Conservation (phyloP, 169 alveolate genomes). For the Eimeria maxima region DNA sequence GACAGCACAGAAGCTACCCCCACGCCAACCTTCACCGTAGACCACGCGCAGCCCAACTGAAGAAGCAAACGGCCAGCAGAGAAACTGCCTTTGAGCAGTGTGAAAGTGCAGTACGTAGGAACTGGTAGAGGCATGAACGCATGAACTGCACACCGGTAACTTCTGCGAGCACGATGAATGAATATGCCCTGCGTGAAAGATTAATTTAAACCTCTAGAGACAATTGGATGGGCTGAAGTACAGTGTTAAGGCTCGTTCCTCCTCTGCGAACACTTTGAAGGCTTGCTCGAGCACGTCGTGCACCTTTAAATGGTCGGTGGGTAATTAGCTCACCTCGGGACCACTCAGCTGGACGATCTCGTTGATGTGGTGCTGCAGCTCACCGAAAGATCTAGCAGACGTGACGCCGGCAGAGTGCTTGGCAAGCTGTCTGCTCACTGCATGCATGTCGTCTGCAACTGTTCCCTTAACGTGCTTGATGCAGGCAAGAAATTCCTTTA, state of each 20-base stretch:
- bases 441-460: slow-evolving; percentile 31
- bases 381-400: slow-evolving; percentile 55
- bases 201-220: neutral
- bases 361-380: slow-evolving; percentile 66
- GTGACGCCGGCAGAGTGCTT: slow-evolving; percentile 37
- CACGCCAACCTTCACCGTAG: slow-evolving; percentile 72
- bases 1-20: slow-evolving; percentile 56
- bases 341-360: slow-evolving; percentile 69
- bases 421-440: slow-evolving; percentile 54
- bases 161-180: neutral
- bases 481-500: slow-evolving; percentile 20
- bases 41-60: slow-evolving; percentile 77
- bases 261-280: neutral
- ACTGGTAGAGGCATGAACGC: too few relatives aligned
- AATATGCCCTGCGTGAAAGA: neutral
- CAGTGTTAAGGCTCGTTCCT: neutral
- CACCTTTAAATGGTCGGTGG: neutral
- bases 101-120: neutral
- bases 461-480: slow-evolving; percentile 17
- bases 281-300: neutral
- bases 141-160: neutral
- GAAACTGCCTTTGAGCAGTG: neutral
- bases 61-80: neutral
- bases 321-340: slow-evolving; percentile 52
- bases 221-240: neutral